phyloP scores from a whole-genome alignment of 2,329 filamentous ascomycete species.

The Curvularia sp. region DNA sequence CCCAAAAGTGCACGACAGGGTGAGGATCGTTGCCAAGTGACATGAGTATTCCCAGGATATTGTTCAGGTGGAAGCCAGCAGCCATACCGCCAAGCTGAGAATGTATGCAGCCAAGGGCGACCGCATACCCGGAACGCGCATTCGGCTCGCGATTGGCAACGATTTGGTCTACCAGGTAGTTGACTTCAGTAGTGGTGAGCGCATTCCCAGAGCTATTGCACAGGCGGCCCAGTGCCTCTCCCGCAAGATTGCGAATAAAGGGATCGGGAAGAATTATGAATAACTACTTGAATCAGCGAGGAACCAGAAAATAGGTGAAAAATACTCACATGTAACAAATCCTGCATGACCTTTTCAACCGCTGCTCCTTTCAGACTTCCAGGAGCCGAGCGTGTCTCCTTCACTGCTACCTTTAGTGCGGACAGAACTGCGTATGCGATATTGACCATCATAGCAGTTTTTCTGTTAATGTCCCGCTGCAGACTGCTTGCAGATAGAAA shows the following conservation, averaged over 20 bases:
- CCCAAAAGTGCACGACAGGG: constrained; percentile 95
- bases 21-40: constrained; percentile 95
- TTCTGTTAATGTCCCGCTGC: constrained; percentile 85
- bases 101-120: constrained; percentile 91
- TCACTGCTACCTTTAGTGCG: constrained; percentile 82
- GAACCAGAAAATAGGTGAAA: neutral
- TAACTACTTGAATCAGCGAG: constrained; percentile 50
- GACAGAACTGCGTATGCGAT: constrained; percentile 81
- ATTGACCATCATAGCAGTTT: constrained; percentile 90
- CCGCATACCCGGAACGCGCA: constrained; percentile 90
- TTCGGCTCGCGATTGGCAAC: constrained; percentile 92
- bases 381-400: constrained; percentile 74
- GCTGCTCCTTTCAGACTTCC: constrained; percentile 77
- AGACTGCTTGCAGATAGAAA: constrained; percentile 82
- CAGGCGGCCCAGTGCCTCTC: constrained; percentile 82
- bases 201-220: constrained; percentile 85
- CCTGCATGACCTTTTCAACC: constrained; percentile 74
- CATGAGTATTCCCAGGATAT: constrained; percentile 97
- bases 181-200: constrained; percentile 89
- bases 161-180: constrained; percentile 90
- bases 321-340: constrained; percentile 75
- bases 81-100: constrained; percentile 97
- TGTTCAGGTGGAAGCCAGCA: constrained; percentile 93
- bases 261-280: constrained; percentile 85
- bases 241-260: constrained; percentile 83